These are phyloP conservation scores for Phellopilus nigrolimitatus DNA, from an alignment of 1,284 basidiomycete species.

Conservation along the genomic window DNA sequence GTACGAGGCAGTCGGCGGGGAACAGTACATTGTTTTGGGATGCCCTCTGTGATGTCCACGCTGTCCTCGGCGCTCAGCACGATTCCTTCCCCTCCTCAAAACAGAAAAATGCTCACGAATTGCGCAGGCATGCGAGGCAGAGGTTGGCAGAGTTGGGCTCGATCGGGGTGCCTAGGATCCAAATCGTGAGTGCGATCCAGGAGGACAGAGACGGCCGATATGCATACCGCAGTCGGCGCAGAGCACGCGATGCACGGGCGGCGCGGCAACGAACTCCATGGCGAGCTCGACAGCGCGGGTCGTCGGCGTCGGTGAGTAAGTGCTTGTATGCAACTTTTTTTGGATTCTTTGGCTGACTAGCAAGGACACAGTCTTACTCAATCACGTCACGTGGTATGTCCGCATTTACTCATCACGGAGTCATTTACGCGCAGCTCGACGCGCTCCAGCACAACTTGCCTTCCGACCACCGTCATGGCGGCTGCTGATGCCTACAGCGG, in stretches of 20 bases:
- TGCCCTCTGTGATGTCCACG: constrained; percentile 96
- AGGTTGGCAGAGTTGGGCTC: constrained; percentile 95
- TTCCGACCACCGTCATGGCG: too few relatives aligned
- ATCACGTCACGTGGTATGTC: too few relatives aligned
- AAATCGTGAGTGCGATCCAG: constrained; percentile 14
- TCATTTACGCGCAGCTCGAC: too few relatives aligned
- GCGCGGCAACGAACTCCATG: constrained; percentile 73
- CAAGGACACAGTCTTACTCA: too few relatives aligned
- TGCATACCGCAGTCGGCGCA: constrained; percentile 77
- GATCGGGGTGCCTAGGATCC: constrained; percentile 76
- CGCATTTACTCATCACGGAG: too few relatives aligned
- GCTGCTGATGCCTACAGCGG: too few relatives aligned
- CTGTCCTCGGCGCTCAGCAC: constrained; percentile 33
- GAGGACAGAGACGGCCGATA: neutral
- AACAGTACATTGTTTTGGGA: constrained; percentile 86
- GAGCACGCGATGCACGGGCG: constrained; percentile 70
- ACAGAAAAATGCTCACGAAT: constrained; percentile 61
- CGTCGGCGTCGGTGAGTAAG: constrained; percentile 2
- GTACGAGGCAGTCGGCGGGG: neutral
- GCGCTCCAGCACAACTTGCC: too few relatives aligned
- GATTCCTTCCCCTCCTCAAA: neutral
- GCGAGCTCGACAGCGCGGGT: neutral
- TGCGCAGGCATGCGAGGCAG: constrained; percentile 87
- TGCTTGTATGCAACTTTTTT: neutral
- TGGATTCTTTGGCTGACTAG: neutral